Conservation (phyloP, 2,329 filamentous ascomycete genomes). For the Dothistroma pini region DNA sequence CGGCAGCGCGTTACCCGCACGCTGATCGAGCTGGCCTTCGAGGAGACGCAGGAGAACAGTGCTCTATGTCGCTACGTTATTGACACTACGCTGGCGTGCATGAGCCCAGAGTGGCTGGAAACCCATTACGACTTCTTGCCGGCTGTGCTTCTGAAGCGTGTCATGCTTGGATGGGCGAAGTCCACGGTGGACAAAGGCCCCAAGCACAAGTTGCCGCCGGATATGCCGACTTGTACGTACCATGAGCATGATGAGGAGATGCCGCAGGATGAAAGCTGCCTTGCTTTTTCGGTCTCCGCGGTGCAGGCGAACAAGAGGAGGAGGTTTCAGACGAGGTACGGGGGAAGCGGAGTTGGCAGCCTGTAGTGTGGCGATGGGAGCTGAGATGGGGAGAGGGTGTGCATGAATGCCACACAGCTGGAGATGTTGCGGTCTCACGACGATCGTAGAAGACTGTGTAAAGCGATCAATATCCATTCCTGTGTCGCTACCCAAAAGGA, state of each 20-base stretch:
- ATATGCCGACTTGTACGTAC: constrained; percentile 3
- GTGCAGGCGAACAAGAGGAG: background rate
- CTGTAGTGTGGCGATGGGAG: too few relatives aligned
- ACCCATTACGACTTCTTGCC: background rate
- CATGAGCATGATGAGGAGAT: constrained; percentile 17
- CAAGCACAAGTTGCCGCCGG: background rate
- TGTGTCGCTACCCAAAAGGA: background rate
- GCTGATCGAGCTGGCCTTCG: constrained; percentile 1
- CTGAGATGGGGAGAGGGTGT: too few relatives aligned
- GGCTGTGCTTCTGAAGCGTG: background rate
- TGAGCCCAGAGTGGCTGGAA: constrained; percentile 1
- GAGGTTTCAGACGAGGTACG: background rate
- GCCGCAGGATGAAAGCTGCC: background rate
- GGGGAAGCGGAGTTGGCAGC: too few relatives aligned
- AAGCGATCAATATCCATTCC: background rate
- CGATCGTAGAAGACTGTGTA: too few relatives aligned
- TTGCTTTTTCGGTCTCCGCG: background rate
- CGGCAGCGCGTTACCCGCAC: background rate
- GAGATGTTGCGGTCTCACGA: too few relatives aligned
- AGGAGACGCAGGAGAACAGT: background rate
- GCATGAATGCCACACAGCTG: too few relatives aligned
- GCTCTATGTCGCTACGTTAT: constrained; percentile 7
- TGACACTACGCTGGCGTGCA: constrained; percentile 1
- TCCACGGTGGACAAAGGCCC: background rate
- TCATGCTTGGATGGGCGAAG: background rate